Evolutionary conservation across 306 rosid species (phyloP), one percentile per base, ranked within the genome.

Genomic region (Senna tora): DNA sequence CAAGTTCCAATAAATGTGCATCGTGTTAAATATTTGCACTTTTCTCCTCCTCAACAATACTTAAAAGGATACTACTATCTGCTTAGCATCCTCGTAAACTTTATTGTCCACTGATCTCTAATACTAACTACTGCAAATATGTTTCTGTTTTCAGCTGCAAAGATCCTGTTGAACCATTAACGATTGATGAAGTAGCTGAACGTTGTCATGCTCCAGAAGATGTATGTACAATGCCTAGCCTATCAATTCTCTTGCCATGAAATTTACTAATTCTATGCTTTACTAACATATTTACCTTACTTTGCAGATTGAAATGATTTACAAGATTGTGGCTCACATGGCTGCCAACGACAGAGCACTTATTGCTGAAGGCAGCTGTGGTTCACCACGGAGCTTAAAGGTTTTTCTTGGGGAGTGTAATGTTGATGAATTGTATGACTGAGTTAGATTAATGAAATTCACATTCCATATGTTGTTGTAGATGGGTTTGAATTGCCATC

Each of bases 341-440:
- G 94, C 98, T 2, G 92, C 94, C 77, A 92, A 92, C 25, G 96
- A 92, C 69, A 92, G 96, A 89, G 96, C 92, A 46, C 46, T 92
- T n/a, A 89, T 89, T 53, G 98, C 94, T 2, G 94, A 92, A 86
- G 98, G 98, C 72, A 81, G 55, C 32, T 89, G 98, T n/a, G 96
- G 98, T 9, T 92, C 98, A 47, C 96, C 94, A 0, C 85, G 98
- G 33, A 88, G 98, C 88, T 32, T 92, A 80, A 89, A 87, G 84
- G 92, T 89, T 83, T 89, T 84, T 63, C 86, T 80, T 9, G 89
- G 89, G 65, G 96, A 92, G 79, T 92, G 98, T 77, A 82, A 76
- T 73, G 67, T 92, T 20, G 96, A 86, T 77, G 93, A 74, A 36
- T 75, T 75, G 83, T 89, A 80, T 73, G 84, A 72, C 59, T 92